Evolutionary conservation across 1,139 yeast species (phyloP), one percentile per base, ranked within the genome.

Genomic region (Wickerhamiella infanticola): DNA sequence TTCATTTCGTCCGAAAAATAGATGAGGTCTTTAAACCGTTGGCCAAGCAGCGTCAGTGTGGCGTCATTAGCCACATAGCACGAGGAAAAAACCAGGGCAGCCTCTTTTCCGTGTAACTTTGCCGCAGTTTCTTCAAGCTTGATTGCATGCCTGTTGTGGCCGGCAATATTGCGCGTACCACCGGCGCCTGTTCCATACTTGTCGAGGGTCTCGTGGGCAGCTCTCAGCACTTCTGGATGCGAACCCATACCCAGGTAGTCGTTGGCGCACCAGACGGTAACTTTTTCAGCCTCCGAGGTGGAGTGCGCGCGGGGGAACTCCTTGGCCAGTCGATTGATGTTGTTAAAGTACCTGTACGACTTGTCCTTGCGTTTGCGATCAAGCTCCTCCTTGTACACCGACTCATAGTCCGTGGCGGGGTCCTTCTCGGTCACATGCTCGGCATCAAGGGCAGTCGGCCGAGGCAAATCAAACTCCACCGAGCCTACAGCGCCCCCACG

Each of bases 141-240:
- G 60, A 90, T 77, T 25, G 97, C 94, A 58, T 83, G 93, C 50
- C 69, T 66, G 66, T 90, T 93, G 65, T 93, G 98, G 48, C 99
- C 99, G 1, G 99, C 98, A 62, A 90, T 90, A 67, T 90, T 90
- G 62, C 99, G 77, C 46, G 99, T 90, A 55, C 99, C 99, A 58
- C 99, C 99, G 13, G 98, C 95, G 57, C 99, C 99, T 11, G 95
- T 81, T 56, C 99, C 99, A 63, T 90, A 90, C 68, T 77, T 79
- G 58, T 81, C 84, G 63, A 90, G 73, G 25, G 94, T 80, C 44
- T 70, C 62, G 57, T 81, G 81, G 94, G 90, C 90, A 49, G 79
- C 79, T 25, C 73, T 67, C 51, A 84, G 67, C 41, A 90, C 90
- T 49, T 69, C 68, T 51, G 73, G 73, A 63, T 90, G 81, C 59